Conservation (phyloP, 371 early-diverging fungal species). For the Apophysomyces ossiformis region DNA sequence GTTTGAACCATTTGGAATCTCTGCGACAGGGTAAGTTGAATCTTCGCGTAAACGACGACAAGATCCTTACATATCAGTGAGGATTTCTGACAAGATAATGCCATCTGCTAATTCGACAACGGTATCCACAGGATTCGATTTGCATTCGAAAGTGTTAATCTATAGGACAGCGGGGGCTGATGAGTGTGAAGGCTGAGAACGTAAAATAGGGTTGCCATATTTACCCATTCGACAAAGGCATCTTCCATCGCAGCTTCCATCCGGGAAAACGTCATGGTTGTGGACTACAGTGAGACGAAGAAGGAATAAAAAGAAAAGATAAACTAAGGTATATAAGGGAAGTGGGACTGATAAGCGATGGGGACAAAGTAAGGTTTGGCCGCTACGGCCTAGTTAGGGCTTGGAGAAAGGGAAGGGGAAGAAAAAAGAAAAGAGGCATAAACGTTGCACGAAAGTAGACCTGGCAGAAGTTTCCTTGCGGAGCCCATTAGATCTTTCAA, state of each 20-base stretch:
- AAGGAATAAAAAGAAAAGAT: background rate
- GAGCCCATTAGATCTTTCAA: background rate
- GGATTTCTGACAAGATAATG: constrained; percentile 77
- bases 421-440: constrained; percentile 5
- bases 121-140: constrained; percentile 64
- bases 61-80: constrained; percentile 80
- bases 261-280: constrained; percentile 50
- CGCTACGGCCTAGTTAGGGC: background rate
- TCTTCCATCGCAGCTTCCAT: constrained; percentile 58
- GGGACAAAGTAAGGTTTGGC: background rate
- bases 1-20: constrained; percentile 90
- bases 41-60: background rate
- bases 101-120: constrained; percentile 85
- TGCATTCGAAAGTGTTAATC: constrained; percentile 77
- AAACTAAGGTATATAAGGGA: background rate
- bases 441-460: background rate
- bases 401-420: background rate
- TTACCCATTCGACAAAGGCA: constrained; percentile 63
- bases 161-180: constrained; percentile 23
- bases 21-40: constrained; percentile 38
- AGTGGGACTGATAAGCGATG: background rate
- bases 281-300: background rate
- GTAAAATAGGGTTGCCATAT: background rate
- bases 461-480: background rate
- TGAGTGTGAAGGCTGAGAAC: background rate